Evolutionary conservation across 2,329 filamentous ascomycete genomes (phyloP), one percentile per base, ranked within the genome.

Genomic region (Fusarium sp.): DNA sequence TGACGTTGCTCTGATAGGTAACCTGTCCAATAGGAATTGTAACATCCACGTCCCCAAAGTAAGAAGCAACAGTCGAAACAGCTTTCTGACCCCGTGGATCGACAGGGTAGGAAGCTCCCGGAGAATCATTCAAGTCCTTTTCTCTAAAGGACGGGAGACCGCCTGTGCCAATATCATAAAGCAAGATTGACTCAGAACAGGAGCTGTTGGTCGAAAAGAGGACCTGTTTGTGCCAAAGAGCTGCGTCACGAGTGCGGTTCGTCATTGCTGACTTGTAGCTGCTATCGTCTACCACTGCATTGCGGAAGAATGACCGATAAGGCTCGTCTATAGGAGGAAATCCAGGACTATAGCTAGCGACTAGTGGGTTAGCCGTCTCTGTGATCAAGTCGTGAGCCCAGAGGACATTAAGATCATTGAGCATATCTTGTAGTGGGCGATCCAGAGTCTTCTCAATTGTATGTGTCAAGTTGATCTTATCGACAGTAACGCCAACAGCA

Each of bases 141-240:
- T 50, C 32, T 4, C 20, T 20, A 4, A 50, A 50, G 3, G 48
- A 50, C 2, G 32, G 48, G 5, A 50, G 48, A 12, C 48, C 32
- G 8, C 48, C 20, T 12, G 32, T 50, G 6, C 48, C 32, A 8
- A 50, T 50, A 6, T 50, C 32, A 0, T 50, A 50, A 12, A 50
- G 12, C 9, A 50, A 10, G 6, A 50, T 38, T 0, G 20, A 26
- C 32, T 50, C 20, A 7, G 32, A 50, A 32, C 48, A 50, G 5
- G 48, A 50, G 48, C 32, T 37, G 32, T 50, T 50, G 3, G 20
- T 50, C 7, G 32, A 50, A 20, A 50, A 50, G 9, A 50, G 48
- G 1, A 50, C 32, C 18, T 50, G 32, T 26, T 37, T 50, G 12
- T 50, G 48, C 48, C 32, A 50, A 15, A 37, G 48, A 5, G 20